Percentiles rank a stretch among this genome's conserved stretches.
phyloP scores from a whole-genome alignment of 495 filamentous ascomycete species.

The Eremomyces bilateralis region DNA sequence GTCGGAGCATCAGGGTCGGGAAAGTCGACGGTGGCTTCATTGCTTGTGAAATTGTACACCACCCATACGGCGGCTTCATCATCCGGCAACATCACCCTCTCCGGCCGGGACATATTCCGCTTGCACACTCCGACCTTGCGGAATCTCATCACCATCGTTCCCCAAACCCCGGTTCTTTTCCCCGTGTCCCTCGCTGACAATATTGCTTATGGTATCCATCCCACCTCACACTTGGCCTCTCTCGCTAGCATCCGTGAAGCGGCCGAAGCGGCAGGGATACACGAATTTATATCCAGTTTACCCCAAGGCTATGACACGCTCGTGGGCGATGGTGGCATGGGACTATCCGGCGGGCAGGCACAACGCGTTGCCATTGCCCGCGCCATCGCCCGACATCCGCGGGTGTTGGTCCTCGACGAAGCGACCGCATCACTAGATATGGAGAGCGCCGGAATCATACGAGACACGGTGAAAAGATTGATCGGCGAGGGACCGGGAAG shows the following conservation, averaged over 20 bases:
- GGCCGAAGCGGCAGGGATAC: constrained; percentile 47
- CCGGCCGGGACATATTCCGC: constrained; percentile 27
- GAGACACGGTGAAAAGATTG: constrained; percentile 35
- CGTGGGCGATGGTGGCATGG: constrained; percentile 56
- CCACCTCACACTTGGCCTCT: constrained; percentile 21
- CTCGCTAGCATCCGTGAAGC: constrained; percentile 17
- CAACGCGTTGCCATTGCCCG: constrained; percentile 68
- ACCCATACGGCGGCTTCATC: constrained; percentile 15
- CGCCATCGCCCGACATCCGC: constrained; percentile 47
- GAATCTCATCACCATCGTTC: constrained; percentile 47
- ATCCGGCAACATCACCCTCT: constrained; percentile 30
- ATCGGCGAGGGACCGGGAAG: constrained; percentile 15
- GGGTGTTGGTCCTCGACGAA: constrained; percentile 67
- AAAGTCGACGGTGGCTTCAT: constrained; percentile 64
- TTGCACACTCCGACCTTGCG: constrained; percentile 44
- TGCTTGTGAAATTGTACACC: constrained; percentile 48
- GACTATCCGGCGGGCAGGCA: constrained; percentile 64
- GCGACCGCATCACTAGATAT: constrained; percentile 65
- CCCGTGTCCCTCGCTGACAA: constrained; percentile 50
- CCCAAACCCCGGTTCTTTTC: constrained; percentile 62
- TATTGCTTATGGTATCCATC: constrained; percentile 53
- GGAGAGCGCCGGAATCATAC: constrained; percentile 41
- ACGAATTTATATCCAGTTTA: constrained; percentile 58
- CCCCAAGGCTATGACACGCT: constrained; percentile 51
- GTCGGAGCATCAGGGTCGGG: constrained; percentile 72